Base-by-base conservation (phyloP, 106 monocot genomes). In the Allium cepa region DNA sequence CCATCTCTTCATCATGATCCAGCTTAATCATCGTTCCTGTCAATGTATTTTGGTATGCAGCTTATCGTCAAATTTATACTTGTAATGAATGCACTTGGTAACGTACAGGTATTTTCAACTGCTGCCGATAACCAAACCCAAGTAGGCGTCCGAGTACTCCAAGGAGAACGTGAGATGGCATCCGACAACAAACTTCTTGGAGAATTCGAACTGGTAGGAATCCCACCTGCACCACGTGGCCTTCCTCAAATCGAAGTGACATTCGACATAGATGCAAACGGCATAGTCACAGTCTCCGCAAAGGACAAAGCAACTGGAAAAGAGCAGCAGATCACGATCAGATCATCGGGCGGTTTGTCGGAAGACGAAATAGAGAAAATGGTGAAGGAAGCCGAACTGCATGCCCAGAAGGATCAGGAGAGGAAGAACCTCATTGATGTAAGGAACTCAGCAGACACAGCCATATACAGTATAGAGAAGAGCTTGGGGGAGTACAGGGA, bases 51-150 rank as follows among this genome's bases (percentile, higher is more conserved):
- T 22, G 22, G 22, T 22, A 22, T 22, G 22, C 22, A 22, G 22
- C 22, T 22, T 22, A 22, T 22, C 1, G 5, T 36, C 36, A 36
- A 36, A 36, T 36, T 36, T 36, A 36, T 36, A 5, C 36, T 36
- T 3, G 36, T 36, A 36, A 36, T 26, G 22, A 9, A 9, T 18
- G 18, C 27, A 3, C 9, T 14, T 60, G 18, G 18, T 60, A 26
- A 7, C 11, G 15, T 64, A 15, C 26, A 74, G 74, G 75, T 75
- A 4, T 75, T 75, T 22, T 75, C 75, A 8, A 75, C 75, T 60
- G 75, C 75, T 4, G 75, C 75, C 15, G 75, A 75, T 57, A 75
- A 75, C 67, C 75, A 75, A 14, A 75, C 67, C 10, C 75, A 75
- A 18, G 75, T 75, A 12, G 75, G 75, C 45, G 60, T 75, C 9